Evolutionary conservation across 176 grass and related monocot genomes (phyloP), one percentile per base, ranked within the genome.

Genomic region (barley (Hordeum vulgare)): DNA sequence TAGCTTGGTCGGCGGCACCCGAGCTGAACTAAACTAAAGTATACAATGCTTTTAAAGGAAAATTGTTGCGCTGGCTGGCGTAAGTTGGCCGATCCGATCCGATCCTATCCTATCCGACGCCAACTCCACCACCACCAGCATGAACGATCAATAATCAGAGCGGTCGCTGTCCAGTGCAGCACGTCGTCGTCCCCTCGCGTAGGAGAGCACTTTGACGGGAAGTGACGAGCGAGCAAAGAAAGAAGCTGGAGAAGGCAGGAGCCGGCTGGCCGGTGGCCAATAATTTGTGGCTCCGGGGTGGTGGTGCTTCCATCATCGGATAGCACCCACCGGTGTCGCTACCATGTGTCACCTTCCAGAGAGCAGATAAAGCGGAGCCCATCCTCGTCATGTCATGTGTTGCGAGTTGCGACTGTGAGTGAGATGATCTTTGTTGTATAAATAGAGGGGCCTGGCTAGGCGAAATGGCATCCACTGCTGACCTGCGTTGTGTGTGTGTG

Each of bases 281-380:
- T 82, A 51, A 25, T 82, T 86, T 82, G 60, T 49, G 27, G 79
- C 58, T 68, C 8, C 77, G 56, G 71, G 59, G 47, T 80, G 70
- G 56, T 77, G 59, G 47, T 80, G 70, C 61, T 51, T 17, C 47
- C 47, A 51, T 18, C 68, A 73, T 74, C 39, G 49, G 85, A 65
- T 57, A 13, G 4, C 14, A 37, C 37, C 29, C 47, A 51, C 11
- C 69, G 63, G 23, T n/a, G 73, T 83, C 87, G 79, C 68, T 24
- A n/a, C 56, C 74, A 61, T 63, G 71, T 86, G 86, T 83, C 87
- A 79, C 68, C 85, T 51, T 80, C 85, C 89, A 87, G 75, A 53
- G 37, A 71, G 42, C 39, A n/a, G 69, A 82, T 71, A n/a, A 44
- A 23, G n/a, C n/a, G n/a, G n/a, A n/a, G 57, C 40, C 18, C 18